A percentile compares a stretch with the other conserved stretches of the same genome.
Evolutionary conservation across 129 eudicot species (phyloP).

Genomic region (Saussurea involucrata): DNA sequence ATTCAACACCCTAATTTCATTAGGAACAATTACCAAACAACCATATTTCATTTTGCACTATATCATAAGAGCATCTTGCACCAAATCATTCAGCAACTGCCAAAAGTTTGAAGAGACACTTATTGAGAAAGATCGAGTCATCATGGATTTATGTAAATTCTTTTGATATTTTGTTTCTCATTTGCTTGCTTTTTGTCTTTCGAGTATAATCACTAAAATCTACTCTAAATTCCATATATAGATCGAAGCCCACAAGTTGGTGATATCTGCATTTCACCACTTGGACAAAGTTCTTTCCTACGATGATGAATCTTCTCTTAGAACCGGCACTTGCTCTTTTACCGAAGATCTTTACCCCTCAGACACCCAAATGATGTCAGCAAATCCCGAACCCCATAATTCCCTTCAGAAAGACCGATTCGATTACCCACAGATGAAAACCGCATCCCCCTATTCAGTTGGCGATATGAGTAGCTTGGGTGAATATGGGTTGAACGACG

Average conservation of each 20-base stretch:
- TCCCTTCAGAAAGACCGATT: slow-evolving; percentile 20
- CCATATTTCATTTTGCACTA: too few relatives aligned
- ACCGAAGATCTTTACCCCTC: slow-evolving; percentile 24
- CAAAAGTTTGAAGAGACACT: neutral
- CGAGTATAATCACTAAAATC: neutral
- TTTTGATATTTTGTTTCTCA: neutral
- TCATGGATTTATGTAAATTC: neutral
- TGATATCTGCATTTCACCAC: slow-evolving; percentile 54
- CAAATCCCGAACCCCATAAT: slow-evolving; percentile 19
- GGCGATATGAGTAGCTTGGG: slow-evolving; percentile 29
- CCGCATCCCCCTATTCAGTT: slow-evolving; percentile 40
- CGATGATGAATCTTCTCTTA: slow-evolving; percentile 55
- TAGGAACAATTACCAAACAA: too few relatives aligned
- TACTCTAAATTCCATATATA: slow-evolving; percentile 11
- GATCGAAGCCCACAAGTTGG: slow-evolving; percentile 64
- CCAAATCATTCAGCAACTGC: too few relatives aligned
- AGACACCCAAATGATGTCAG: slow-evolving; percentile 27
- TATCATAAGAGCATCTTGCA: too few relatives aligned
- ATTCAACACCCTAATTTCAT: too few relatives aligned
- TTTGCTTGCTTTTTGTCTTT: neutral
- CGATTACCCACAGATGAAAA: slow-evolving; percentile 31
- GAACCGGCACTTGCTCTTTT: slow-evolving; percentile 21
- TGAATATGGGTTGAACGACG: slow-evolving; percentile 34
- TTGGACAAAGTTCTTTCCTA: slow-evolving; percentile 49
- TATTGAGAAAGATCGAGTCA: neutral